A percentile compares a stretch with the other conserved stretches of the same genome.
Evolutionary conservation across 2,329 filamentous ascomycete genomes (phyloP).

Genomic region (Neurospora sp.): DNA sequence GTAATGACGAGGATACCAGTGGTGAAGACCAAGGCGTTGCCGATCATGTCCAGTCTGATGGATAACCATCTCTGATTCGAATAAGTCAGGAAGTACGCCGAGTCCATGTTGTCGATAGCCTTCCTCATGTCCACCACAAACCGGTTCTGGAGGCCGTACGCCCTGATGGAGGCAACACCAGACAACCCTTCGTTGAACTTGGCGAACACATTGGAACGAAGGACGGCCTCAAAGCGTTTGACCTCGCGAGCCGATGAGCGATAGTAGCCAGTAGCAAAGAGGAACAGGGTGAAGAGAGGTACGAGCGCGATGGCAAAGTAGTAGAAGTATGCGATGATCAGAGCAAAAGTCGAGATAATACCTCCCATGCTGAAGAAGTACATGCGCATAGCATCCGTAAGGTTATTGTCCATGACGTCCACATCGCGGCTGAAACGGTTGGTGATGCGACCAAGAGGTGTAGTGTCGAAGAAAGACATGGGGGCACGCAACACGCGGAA

Average conservation of each 20-base stretch:
- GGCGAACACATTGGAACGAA: slow-evolving; percentile 80
- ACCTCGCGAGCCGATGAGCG: slow-evolving; percentile 84
- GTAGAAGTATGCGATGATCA: slow-evolving; percentile 93
- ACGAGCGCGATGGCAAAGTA: slow-evolving; percentile 62
- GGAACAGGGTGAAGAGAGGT: slow-evolving; percentile 63
- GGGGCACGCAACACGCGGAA: slow-evolving; percentile 60
- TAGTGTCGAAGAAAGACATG: slow-evolving; percentile 97
- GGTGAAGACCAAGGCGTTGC: slow-evolving; percentile 75
- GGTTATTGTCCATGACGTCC: slow-evolving; percentile 89
- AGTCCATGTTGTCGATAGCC: slow-evolving; percentile 83
- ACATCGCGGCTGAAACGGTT: slow-evolving; percentile 95
- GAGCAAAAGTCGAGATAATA: slow-evolving; percentile 72
- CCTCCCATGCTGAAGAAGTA: slow-evolving; percentile 78
- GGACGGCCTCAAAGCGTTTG: slow-evolving; percentile 84
- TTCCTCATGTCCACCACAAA: slow-evolving; percentile 62
- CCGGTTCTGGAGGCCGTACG: slow-evolving; percentile 70
- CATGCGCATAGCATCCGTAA: slow-evolving; percentile 85
- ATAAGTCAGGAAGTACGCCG: slow-evolving; percentile 90
- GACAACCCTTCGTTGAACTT: slow-evolving; percentile 84
- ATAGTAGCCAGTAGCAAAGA: slow-evolving; percentile 80
- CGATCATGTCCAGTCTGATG: slow-evolving; percentile 73
- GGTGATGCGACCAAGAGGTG: slow-evolving; percentile 86
- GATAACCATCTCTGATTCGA: slow-evolving; percentile 93
- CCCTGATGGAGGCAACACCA: slow-evolving; percentile 75
- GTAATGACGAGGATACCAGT: slow-evolving; percentile 88